Percentiles rank a stretch among this genome's conserved stretches.
These are phyloP conservation scores for Neofusicoccum laricinum DNA, from an alignment of 2,329 filamentous ascomycete genomes.

Conservation along the genomic window DNA sequence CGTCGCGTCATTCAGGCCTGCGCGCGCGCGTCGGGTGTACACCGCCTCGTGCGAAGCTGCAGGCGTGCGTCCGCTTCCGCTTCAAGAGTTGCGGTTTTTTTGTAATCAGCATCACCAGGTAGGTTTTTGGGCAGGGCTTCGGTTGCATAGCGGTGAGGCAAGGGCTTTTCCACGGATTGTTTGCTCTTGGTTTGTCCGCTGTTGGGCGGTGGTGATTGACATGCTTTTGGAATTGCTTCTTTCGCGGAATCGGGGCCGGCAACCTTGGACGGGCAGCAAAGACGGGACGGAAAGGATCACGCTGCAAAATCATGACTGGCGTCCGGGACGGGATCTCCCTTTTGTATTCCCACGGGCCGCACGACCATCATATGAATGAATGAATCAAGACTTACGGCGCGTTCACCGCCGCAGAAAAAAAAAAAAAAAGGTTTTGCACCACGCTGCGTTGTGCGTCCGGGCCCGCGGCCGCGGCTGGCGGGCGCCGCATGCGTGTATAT, in stretches of 20 bases:
- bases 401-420: background rate
- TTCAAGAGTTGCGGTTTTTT: background rate
- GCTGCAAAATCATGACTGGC: slow-evolving; percentile 6
- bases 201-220: background rate
- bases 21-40: background rate
- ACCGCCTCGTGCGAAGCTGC: slow-evolving; percentile 11
- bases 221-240: slow-evolving; percentile 11
- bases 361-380: slow-evolving; percentile 8
- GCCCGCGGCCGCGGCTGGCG: background rate
- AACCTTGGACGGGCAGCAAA: background rate
- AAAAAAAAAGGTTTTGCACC: background rate
- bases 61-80: background rate
- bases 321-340: slow-evolving; percentile 11
- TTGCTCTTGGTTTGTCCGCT: background rate
- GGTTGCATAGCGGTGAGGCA: slow-evolving; percentile 12
- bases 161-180: slow-evolving; percentile 4
- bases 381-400: slow-evolving; percentile 12
- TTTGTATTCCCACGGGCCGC: slow-evolving; percentile 16
- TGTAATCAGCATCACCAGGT: slow-evolving; percentile 10
- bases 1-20: background rate
- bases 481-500: background rate
- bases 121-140: background rate
- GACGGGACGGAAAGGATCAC: slow-evolving; percentile 7
- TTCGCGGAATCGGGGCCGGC: slow-evolving; percentile 10
- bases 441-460: background rate